Evolutionary conservation across 1,284 basidiomycete species (phyloP), one percentile per base, ranked within the genome.

Genomic region (Microbotryum intermedium): DNA sequence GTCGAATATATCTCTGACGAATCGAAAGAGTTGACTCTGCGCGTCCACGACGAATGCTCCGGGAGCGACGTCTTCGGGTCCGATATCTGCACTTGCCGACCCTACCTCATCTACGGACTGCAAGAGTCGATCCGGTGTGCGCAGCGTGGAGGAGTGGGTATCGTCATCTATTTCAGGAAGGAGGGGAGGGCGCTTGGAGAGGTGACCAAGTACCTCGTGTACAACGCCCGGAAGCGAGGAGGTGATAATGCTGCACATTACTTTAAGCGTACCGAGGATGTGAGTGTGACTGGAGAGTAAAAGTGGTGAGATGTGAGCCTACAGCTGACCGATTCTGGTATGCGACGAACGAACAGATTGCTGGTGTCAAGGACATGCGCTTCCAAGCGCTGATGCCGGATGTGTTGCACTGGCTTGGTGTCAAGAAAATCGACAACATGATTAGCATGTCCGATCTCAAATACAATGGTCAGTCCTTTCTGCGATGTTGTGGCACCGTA

Each of bases 311-410:
- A 6, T 5, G 18, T 18, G 3, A 18, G 34, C 10, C 10, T 39
- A 5, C 11, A 39, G 16, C 34, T 39, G 34, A 39, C 34, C 13
- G 11, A 39, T 11, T 16, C 6, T 39, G 10, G 34, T 18, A 5
- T 39, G 34, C 18, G 11, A 46, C 60, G 29, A 61, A 59, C 26
- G 61, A 58, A 29, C 94, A 94, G 34, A 39, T 39, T 39, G 34
- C 34, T 39, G 34, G 34, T 39, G 34, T 39, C 34, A 39, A 39
- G 77, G 92, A 94, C 73, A 90, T 92, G 85, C 82, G 91, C 25
- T 92, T 93, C 83, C 90, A 94, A 74, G 89, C 87, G 2, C 79
- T 97, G 61, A 95, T 97, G 92, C 93, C 93, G 3, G 93, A 97
- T 73, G 85, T 95, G 3, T 78, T 97, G 53, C 89, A 91, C 74